Evolutionary conservation across 1,284 basidiomycete genomes (phyloP).

Genomic region (Ceratobasidium sp.): DNA sequence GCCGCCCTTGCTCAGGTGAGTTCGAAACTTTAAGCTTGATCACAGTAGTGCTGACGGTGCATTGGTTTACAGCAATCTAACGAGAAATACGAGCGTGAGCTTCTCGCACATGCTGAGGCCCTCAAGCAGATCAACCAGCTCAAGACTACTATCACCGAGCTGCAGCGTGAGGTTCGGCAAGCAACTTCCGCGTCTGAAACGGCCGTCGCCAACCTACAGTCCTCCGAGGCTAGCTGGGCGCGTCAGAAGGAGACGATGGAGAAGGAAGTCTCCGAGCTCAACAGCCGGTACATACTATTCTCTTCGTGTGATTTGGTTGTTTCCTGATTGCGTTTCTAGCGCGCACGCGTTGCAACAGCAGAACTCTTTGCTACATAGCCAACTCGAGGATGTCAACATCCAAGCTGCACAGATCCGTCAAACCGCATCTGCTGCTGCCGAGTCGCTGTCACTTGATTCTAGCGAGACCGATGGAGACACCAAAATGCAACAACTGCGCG

Average conservation of each 20-base stretch:
- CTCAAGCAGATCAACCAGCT: conserved; percentile 76
- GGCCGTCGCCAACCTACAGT: conserved; percentile 72
- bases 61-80: conserved; percentile 69
- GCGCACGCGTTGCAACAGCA: conserved; percentile 80
- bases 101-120: conserved; percentile 84
- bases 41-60: neutral
- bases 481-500: conserved; percentile 75
- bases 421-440: conserved; percentile 63
- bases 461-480: conserved; percentile 60
- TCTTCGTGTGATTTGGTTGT: neutral
- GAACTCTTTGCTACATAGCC: conserved; percentile 82
- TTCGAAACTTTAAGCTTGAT: neutral
- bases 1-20: conserved; percentile 76
- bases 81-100: conserved; percentile 80
- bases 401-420: conserved; percentile 82
- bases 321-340: conserved; percentile 55
- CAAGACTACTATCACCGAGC: conserved; percentile 67
- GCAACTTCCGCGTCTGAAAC: conserved; percentile 72
- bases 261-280: conserved; percentile 79
- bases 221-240: conserved; percentile 82
- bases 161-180: conserved; percentile 66
- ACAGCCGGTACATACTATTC: conserved; percentile 64
- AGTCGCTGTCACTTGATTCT: conserved; percentile 52
- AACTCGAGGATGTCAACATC: conserved; percentile 85
- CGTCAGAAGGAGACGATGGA: conserved; percentile 79